Evolutionary conservation across 495 filamentous ascomycete genomes (phyloP).

Genomic region (Filosporella fistucella): DNA sequence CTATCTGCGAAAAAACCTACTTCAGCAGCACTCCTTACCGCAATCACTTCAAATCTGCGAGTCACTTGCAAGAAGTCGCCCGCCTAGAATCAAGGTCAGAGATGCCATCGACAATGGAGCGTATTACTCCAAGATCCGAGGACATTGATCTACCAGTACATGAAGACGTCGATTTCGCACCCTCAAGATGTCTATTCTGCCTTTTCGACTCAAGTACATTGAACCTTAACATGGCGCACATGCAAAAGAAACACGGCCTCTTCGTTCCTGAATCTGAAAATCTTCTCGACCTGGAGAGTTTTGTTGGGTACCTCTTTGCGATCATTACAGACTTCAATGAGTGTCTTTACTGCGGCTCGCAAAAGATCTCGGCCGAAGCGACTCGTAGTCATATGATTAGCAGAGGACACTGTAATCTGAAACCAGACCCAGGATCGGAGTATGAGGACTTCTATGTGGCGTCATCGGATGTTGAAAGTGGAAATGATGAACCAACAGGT

Average conservation of each 20-base stretch:
- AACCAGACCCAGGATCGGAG: constrained; percentile 20
- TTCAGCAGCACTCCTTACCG: constrained; percentile 1
- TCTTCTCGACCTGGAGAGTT: constrained; percentile 26
- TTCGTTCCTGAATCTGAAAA: constrained; percentile 24
- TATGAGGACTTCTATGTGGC: too few relatives aligned
- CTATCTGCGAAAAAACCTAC: constrained; percentile 5
- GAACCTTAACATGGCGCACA: constrained; percentile 26
- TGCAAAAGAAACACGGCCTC: constrained; percentile 29
- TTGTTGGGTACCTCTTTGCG: constrained; percentile 27
- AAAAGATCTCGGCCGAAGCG: constrained; percentile 19
- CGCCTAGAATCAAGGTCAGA: background rate
- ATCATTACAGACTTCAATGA: constrained; percentile 28
- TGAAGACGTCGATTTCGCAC: constrained; percentile 12
- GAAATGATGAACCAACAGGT: too few relatives aligned
- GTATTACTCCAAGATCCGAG: too few relatives aligned
- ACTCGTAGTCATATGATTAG: constrained; percentile 30
- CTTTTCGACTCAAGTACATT: constrained; percentile 18
- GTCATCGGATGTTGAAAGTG: too few relatives aligned
- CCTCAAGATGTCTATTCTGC: constrained; percentile 27
- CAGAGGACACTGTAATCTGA: constrained; percentile 30
- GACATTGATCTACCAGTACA: too few relatives aligned
- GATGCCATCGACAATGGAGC: too few relatives aligned
- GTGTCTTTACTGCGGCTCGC: constrained; percentile 28
- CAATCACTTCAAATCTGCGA: constrained; percentile 7
- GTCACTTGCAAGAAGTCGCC: background rate